Percentiles rank a stretch among this genome's conserved stretches.
phyloP scores from a whole-genome alignment of 2,329 filamentous ascomycete species.

The Harringtonia lauricola region DNA sequence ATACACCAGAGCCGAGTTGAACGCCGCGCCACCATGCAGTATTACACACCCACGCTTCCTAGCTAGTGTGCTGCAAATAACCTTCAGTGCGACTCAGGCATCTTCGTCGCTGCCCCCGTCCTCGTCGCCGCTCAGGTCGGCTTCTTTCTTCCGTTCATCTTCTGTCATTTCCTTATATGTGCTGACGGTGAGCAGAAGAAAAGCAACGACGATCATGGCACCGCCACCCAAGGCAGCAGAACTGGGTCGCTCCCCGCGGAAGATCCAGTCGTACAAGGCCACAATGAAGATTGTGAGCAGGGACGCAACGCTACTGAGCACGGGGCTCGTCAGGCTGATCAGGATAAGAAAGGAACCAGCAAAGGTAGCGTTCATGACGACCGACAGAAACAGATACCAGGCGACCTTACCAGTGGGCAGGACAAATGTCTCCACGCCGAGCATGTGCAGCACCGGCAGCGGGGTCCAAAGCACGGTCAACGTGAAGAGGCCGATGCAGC shows the following conservation, averaged over 20 bases:
- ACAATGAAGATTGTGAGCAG: conserved; percentile 96
- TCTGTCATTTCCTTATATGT: conserved; percentile 91
- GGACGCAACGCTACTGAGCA: conserved; percentile 84
- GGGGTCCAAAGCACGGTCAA: conserved; percentile 85
- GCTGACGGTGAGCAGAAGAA: conserved; percentile 77
- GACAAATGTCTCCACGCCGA: conserved; percentile 72
- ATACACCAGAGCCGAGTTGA: too few species aligned
- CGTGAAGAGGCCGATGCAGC: conserved; percentile 78
- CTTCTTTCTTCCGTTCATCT: conserved; percentile 54
- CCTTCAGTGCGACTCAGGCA: background rate
- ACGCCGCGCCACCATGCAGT: too few species aligned
- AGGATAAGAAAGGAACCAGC: conserved; percentile 87
- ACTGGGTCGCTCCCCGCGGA: conserved; percentile 68
- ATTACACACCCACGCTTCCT: too few species aligned
- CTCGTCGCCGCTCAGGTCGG: conserved; percentile 13
- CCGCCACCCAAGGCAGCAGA: conserved; percentile 72
- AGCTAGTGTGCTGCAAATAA: too few species aligned
- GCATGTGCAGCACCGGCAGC: conserved; percentile 68
- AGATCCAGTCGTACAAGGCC: conserved; percentile 78
- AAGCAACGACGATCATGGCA: conserved; percentile 75
- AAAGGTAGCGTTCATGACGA: conserved; percentile 82
- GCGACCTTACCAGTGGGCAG: conserved; percentile 69
- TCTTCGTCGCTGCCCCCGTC: conserved; percentile 6
- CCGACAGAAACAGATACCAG: conserved; percentile 68
- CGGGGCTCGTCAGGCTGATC: conserved; percentile 85